Evolutionary conservation across 257 asterid species (phyloP).

Genomic region (Pogostemon cablin): DNA sequence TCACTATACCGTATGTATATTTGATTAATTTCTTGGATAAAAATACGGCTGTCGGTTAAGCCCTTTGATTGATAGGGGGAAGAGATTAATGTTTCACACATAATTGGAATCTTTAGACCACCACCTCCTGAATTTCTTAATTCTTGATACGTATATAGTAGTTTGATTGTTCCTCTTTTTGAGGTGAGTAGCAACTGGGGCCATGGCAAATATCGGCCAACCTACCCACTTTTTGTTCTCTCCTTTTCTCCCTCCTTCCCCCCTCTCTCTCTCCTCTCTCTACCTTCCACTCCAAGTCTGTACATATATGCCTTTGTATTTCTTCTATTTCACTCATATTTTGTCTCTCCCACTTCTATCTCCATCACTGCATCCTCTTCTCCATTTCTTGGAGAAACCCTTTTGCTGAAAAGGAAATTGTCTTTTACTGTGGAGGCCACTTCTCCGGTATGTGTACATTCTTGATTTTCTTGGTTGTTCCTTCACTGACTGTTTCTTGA

Average conservation of each 20-base stretch:
- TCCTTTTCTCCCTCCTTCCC: conserved; percentile 2
- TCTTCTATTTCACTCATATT: conserved; percentile 61
- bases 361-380: conserved; percentile 34
- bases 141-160: conserved; percentile 14
- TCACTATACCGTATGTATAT: conserved; percentile 30
- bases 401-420: conserved; percentile 31
- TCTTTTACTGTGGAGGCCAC: conserved; percentile 22
- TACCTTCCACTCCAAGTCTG: conserved; percentile 48
- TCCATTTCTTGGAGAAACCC: conserved; percentile 37
- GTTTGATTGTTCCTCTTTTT: conserved; percentile 25
- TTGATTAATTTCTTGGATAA: conserved; percentile 27
- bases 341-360: conserved; percentile 30
- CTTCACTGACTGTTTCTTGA: conserved; percentile 35
- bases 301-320: conserved; percentile 41
- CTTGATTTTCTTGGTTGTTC: conserved; percentile 35
- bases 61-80: conserved; percentile 41
- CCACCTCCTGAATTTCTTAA: conserved; percentile 24
- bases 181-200: conserved; percentile 41
- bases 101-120: conserved; percentile 31
- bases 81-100: neutral
- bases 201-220: conserved; percentile 49
- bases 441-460: conserved; percentile 44
- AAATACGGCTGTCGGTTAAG: conserved; percentile 39
- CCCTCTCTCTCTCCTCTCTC: neutral
- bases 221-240: conserved; percentile 45